Evolutionary conservation across 495 filamentous ascomycete genomes (phyloP).

Genomic region (Penicillium daleae): DNA sequence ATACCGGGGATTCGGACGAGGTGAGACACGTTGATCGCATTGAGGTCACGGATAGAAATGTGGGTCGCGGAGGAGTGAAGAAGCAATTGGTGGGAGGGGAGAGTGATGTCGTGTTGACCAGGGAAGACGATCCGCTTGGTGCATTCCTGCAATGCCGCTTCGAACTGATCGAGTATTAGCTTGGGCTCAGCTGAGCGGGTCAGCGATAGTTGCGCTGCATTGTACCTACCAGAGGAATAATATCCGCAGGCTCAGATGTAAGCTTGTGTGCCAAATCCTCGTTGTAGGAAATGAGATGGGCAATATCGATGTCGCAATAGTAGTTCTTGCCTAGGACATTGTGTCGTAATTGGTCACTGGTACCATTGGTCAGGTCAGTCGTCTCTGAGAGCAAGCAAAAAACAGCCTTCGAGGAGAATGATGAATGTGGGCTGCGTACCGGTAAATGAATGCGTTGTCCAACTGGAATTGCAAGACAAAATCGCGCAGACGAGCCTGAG

Average conservation of each 20-base stretch:
- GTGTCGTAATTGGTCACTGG: conserved; percentile 91
- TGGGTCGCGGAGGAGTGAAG: conserved; percentile 89
- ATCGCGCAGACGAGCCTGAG: conserved; percentile 61
- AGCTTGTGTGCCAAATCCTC: conserved; percentile 94
- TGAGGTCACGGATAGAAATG: conserved; percentile 91
- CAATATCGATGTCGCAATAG: conserved; percentile 96
- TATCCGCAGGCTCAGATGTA: conserved; percentile 86
- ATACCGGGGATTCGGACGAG: conserved; percentile 97
- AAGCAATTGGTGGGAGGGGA: conserved; percentile 91
- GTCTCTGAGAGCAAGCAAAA: neutral
- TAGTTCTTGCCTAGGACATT: conserved; percentile 95
- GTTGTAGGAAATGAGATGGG: conserved; percentile 94
- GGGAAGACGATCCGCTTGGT: conserved; percentile 88
- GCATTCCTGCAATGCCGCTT: conserved; percentile 84
- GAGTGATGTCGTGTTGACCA: conserved; percentile 66
- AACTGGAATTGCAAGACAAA: conserved; percentile 96
- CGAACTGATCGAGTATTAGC: conserved; percentile 67
- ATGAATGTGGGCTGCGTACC: conserved; percentile 52
- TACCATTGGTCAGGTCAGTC: conserved; percentile 20
- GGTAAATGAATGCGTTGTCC: conserved; percentile 95
- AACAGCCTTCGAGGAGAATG: conserved; percentile 11
- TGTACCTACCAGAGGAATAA: conserved; percentile 80
- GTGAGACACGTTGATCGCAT: conserved; percentile 89
- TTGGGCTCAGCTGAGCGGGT: no score
- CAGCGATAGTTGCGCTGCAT: neutral